Evolutionary conservation across 2,329 filamentous ascomycete species (phyloP).

Genomic region (Delphinella strobiligena): DNA sequence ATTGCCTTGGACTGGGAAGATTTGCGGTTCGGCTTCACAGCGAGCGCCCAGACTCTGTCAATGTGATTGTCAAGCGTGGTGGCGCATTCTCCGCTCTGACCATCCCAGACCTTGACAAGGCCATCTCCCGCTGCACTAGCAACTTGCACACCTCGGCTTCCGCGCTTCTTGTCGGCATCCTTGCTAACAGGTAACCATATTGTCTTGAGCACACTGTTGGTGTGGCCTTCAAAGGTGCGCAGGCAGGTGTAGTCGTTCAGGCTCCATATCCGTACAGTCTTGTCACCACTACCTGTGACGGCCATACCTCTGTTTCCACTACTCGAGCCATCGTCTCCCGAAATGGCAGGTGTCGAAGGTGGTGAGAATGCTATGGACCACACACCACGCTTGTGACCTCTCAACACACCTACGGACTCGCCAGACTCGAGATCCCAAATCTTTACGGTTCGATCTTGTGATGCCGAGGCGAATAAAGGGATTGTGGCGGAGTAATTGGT

Average conservation of each 20-base stretch:
- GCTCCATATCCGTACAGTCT: slow-evolving; percentile 92
- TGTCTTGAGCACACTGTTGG: slow-evolving; percentile 88
- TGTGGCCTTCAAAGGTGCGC: slow-evolving; percentile 89
- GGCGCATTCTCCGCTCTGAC: slow-evolving; percentile 69
- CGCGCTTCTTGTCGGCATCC: slow-evolving; percentile 25
- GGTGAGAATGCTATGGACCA: slow-evolving; percentile 93
- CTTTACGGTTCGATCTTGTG: slow-evolving; percentile 92
- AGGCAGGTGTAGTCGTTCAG: slow-evolving; percentile 85
- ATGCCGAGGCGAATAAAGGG: slow-evolving; percentile 86
- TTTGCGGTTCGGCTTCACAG: slow-evolving; percentile 45
- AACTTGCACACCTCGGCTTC: slow-evolving; percentile 52
- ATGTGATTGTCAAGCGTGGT: slow-evolving; percentile 94
- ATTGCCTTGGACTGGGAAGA: background rate
- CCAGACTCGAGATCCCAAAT: slow-evolving; percentile 89
- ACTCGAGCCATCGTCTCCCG: slow-evolving; percentile 49
- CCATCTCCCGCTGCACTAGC: slow-evolving; percentile 88
- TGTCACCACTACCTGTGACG: slow-evolving; percentile 87
- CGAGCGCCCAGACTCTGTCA: slow-evolving; percentile 86
- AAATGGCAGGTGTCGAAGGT: slow-evolving; percentile 58
- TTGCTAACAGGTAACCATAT: slow-evolving; percentile 59
- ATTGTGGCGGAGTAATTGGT: slow-evolving; percentile 51
- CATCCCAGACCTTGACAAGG: slow-evolving; percentile 93
- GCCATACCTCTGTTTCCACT: slow-evolving; percentile 67
- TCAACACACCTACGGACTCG: slow-evolving; percentile 79
- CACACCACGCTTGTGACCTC: slow-evolving; percentile 86